Evolutionary conservation across 108 stramenopile species (phyloP), one percentile per base, ranked within the genome.

Genomic region (Skeletonema marinoi): DNA sequence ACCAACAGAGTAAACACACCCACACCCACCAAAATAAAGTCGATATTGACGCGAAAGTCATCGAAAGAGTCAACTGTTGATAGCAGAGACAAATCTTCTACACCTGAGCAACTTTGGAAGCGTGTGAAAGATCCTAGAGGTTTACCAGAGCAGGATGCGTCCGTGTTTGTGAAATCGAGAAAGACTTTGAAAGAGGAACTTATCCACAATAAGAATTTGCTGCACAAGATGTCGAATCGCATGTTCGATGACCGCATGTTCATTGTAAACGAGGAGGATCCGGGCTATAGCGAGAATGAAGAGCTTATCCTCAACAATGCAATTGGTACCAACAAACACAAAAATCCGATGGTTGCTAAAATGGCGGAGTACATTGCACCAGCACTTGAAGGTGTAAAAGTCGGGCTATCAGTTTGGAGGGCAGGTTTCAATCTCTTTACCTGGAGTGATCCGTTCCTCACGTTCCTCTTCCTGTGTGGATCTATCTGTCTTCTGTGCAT

Each of bases 391-490:
- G 60, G 35, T 44, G 19, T 78, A 0, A 78, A 78, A 66, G 70
- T 78, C 2, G 65, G 69, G 16, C 38, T 78, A 9, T 78, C 77
- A 29, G 41, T 78, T 12, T 70, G 61, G 31, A 87, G 93, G 35
- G 78, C 91, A 35, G 44, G 50, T 3, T 94, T 90, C 78, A 91
- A 94, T 51, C 73, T 89, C 10, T 81, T 87, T 10, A 81, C 81
- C 6, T 92, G 90, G 93, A 87, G 84, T 63, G 93, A 94, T 78
- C 93, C 93, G 3, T 88, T 69, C 54, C 58, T 94, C 41, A 86
- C 93, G 4, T 84, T 87, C 65, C 0, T 85, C 1, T 67, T 85
- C 21, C 48, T 86, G 4, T 81, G 80, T 38, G 73, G 89, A 16
- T 33, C 63, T n/a, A 38, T 72, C 16, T 21, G 32, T n/a, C 32